Evolutionary conservation across 1,284 basidiomycete species (phyloP).

Genomic region (Trichosporon sp.): DNA sequence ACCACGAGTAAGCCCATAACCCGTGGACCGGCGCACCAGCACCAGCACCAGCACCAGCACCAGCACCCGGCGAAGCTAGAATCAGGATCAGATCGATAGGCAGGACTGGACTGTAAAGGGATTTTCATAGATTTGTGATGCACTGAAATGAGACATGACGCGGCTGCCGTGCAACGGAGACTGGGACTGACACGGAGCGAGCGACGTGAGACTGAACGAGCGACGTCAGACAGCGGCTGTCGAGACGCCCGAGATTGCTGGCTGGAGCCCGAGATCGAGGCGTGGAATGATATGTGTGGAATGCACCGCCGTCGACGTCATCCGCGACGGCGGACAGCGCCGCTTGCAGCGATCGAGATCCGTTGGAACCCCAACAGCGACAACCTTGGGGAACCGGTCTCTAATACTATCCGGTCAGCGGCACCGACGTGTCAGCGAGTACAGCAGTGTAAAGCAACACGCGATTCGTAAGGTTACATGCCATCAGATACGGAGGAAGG

Average conservation of each 20-base stretch:
- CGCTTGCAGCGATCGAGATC: background rate
- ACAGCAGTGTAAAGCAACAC: too few relatives aligned
- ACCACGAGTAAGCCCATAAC: background rate
- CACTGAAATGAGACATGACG: background rate
- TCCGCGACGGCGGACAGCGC: background rate
- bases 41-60: too few relatives aligned
- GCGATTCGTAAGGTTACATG: slow-evolving; percentile 7
- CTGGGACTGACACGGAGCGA: background rate
- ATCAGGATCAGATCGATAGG: background rate
- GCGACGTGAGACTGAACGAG: background rate
- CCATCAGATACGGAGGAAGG: background rate
- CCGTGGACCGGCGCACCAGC: too few relatives aligned
- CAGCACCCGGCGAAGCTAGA: too few relatives aligned
- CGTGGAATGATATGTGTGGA: background rate
- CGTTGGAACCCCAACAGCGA: background rate
- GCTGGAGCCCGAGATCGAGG: too few relatives aligned
- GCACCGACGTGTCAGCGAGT: too few relatives aligned
- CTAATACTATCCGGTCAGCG: background rate
- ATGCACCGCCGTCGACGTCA: background rate
- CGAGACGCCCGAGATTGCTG: too few relatives aligned
- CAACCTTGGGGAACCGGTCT: background rate
- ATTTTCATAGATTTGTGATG: background rate
- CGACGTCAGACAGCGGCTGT: too few relatives aligned
- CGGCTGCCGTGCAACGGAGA: too few relatives aligned
- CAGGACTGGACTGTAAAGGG: background rate